Base-by-base conservation (phyloP, 2,329 filamentous ascomycete genomes). In the Shiraia sp. region DNA sequence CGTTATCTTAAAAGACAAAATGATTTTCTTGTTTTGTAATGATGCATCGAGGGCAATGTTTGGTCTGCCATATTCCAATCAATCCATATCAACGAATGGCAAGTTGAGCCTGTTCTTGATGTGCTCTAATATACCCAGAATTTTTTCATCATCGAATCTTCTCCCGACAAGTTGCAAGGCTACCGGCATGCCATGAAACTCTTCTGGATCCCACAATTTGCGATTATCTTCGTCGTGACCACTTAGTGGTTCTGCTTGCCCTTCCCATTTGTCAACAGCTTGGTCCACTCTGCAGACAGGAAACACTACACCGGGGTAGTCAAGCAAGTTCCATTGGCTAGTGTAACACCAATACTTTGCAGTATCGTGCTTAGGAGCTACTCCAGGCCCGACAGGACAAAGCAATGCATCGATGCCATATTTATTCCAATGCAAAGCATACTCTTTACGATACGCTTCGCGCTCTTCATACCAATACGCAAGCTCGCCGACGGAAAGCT, bases 311-410 rank as follows among this genome's bases (percentile, higher is more conserved):
- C 75, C 77, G 0, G 85, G 81, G 61, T 86, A 86, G 61, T 88
- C 83, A 1, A 88, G 74, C 29, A 87, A 55, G 58, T 88, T 88
- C 82, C 83, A 88, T 47, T 83, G 78, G 0, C 77, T 71, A 0
- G 82, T 86, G 52, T 88, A 88, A 1, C 77, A 77, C 82, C 83
- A 88, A 51, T 80, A 80, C 26, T 65, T 72, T 60, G 85, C 56
- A 45, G 72, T 66, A 49, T 80, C 63, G 48, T 82, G 74, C 47
- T 78, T 66, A 3, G 75, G 79, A n/a, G 80, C 80, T 2, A 72
- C 71, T 2, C 78, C 75, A 2, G 81, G 79, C 0, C 77, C 78
- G 0, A 74, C 78, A 0, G 83, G 84, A 40, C 78, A 82, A 1
- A 87, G 69, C 24, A 87, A 78, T 0, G 83, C 79, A 60, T 88